Percentiles rank a stretch among this genome's conserved stretches.
Evolutionary conservation across 1,284 basidiomycete genomes (phyloP).

Genomic region (Mycena citricolor): DNA sequence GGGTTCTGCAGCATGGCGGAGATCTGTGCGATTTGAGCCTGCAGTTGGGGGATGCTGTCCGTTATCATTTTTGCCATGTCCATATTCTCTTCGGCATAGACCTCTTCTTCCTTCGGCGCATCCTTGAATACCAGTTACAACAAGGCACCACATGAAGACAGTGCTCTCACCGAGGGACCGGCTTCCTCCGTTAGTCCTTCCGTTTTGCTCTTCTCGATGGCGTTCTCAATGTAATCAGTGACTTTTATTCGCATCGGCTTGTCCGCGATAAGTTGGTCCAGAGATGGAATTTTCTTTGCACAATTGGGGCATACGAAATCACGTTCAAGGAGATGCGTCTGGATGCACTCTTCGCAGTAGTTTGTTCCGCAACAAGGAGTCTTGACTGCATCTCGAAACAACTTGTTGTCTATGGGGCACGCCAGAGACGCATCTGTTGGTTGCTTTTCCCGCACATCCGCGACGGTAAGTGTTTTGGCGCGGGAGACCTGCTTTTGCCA

Average conservation of each 20-base stretch:
- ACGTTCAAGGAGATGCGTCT: constrained; percentile 86
- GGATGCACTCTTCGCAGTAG: constrained; percentile 97
- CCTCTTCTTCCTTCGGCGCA: constrained; percentile 43
- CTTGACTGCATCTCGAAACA: constrained; percentile 87
- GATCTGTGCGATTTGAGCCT: constrained; percentile 75
- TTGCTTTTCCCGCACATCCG: constrained; percentile 83
- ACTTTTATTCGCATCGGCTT: constrained; percentile 77
- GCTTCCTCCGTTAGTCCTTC: constrained; percentile 50
- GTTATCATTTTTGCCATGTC: constrained; percentile 72
- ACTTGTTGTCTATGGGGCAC: constrained; percentile 87
- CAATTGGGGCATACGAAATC: constrained; percentile 92
- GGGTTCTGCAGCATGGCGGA: constrained; percentile 76
- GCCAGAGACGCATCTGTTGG: constrained; percentile 76
- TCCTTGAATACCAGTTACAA: constrained; percentile 78
- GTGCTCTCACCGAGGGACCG: constrained; percentile 19
- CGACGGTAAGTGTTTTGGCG: constrained; percentile 75
- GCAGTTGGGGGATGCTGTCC: constrained; percentile 72
- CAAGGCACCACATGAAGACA: too few species aligned
- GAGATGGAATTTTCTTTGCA: constrained; percentile 77
- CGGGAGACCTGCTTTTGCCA: constrained; percentile 91
- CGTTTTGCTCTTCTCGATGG: constrained; percentile 80
- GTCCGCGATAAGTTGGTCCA: constrained; percentile 83
- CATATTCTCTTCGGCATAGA: constrained; percentile 63
- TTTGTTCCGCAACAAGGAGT: constrained; percentile 86
- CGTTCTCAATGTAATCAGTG: constrained; percentile 77